Base-by-base conservation (phyloP, 169 alveolate species). In the Cryptosporidium sp. region DNA sequence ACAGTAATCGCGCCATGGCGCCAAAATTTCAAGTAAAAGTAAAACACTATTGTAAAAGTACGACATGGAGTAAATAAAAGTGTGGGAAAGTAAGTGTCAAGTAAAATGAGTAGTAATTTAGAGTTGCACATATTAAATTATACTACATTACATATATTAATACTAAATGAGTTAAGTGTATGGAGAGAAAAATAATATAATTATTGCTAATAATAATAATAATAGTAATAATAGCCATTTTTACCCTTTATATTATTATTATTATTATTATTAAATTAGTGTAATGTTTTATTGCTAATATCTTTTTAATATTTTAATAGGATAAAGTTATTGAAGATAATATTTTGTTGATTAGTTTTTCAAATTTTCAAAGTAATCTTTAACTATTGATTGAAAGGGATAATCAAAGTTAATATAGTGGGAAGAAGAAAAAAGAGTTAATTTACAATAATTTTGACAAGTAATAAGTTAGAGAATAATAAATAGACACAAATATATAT, bases 11-110 rank as follows among this genome's bases (percentile, higher is more conserved):
- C 62, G 62, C 62, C 62, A 0, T 55, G 71, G 71, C 71, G 71
- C 71, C 71, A 65, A 65, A 8, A 7, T 7, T 37, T 65, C 50
- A 65, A 65, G 43, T 37, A 33, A 65, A 65, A 65, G 29, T 65
- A 29, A 31, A 55, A 26, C 2, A 55, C 2, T 21, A 55, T 65
- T 35, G 43, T 65, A 65, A 31, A 65, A 33, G 29, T 35, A 65
- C 31, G 48, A 65, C 50, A 65, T 2, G 48, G 50, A 31, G 50
- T 12, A 33, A 33, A 33, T n/a, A 37, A 23, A 65, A 65, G 71
- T 65, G 71, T 65, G 71, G 71, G 71, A 65, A 33, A 65, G 50
- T n/a, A 33, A 33, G 3, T 29, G 71, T 65, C 71, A 65, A 65
- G 71, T 65, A 65, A 65, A 59, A 55, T 55, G 35, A 23, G 37